These are phyloP conservation scores for Psilocybe cyanescens DNA, from an alignment of 768 basidiomycete genomes.

Conservation along the genomic window DNA sequence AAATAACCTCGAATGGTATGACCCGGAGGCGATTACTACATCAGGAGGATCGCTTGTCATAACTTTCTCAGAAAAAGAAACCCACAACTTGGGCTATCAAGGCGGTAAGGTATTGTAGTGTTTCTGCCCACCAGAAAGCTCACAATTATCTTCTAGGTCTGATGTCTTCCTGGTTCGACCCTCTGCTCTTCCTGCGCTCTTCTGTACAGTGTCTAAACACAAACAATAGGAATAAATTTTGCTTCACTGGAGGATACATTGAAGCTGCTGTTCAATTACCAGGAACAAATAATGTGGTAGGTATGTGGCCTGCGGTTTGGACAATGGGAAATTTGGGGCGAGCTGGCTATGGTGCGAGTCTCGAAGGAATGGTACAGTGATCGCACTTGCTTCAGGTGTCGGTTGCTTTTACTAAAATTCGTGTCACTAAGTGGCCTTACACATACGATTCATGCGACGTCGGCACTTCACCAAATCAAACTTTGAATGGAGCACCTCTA, in stretches of 20 bases:
- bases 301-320: slow-evolving; percentile 85
- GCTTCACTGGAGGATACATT: slow-evolving; percentile 84
- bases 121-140: not conserved
- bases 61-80: slow-evolving; percentile 63
- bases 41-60: slow-evolving; percentile 72
- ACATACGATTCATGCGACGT: slow-evolving; percentile 86
- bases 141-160: slow-evolving; percentile 2
- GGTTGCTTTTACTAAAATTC: not conserved
- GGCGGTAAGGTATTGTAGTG: slow-evolving; percentile 53
- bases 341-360: slow-evolving; percentile 83
- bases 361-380: slow-evolving; percentile 74
- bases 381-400: not conserved
- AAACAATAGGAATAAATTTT: slow-evolving; percentile 79
- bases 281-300: slow-evolving; percentile 67
- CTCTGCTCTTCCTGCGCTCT: not conserved
- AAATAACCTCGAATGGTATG: slow-evolving; percentile 87
- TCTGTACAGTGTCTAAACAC: not conserved
- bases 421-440: slow-evolving; percentile 70
- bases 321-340: slow-evolving; percentile 72
- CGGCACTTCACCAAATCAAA: slow-evolving; percentile 84
- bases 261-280: slow-evolving; percentile 70
- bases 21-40: slow-evolving; percentile 79
- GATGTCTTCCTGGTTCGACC: slow-evolving; percentile 13
- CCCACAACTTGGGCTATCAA: slow-evolving; percentile 72
- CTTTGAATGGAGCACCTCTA: slow-evolving; percentile 67